Conservation (phyloP, 345 rosid genomes). For the Gossypium bickii region DNA sequence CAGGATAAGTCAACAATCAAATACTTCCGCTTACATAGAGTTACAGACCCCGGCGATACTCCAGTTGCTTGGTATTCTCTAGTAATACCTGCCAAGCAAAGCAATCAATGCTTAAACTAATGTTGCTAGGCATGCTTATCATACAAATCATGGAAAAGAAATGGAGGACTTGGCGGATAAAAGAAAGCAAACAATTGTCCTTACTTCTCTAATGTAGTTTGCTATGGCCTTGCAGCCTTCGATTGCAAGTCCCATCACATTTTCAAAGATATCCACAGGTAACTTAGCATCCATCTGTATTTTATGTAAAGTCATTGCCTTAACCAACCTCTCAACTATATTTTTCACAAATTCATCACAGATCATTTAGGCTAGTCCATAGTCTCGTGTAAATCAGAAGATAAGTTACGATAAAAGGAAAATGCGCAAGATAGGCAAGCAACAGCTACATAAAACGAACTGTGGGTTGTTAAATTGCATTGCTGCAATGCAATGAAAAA, state of each 20-base stretch:
- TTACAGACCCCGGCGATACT: conserved; percentile 59
- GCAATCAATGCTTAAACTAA: background rate
- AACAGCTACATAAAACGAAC: background rate
- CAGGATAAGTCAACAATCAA: background rate
- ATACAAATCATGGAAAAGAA: background rate
- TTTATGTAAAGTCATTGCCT: background rate
- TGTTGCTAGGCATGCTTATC: background rate
- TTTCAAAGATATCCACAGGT: conserved; percentile 69
- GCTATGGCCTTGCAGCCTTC: conserved; percentile 94
- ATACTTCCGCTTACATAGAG: background rate
- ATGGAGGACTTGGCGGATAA: background rate
- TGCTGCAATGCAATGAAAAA: background rate
- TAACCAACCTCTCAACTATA: background rate
- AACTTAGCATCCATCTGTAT: conserved; percentile 93
- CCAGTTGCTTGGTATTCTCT: conserved; percentile 79
- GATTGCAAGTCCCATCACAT: conserved; percentile 74
- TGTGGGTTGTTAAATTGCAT: background rate
- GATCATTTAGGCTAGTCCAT: background rate
- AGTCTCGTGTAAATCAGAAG: background rate
- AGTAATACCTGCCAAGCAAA: conserved; percentile 47
- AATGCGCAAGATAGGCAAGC: background rate
- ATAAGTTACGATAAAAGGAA: background rate
- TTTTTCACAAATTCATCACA: background rate
- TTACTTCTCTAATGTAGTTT: conserved; percentile 64
- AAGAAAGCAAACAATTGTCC: background rate